Conservation (phyloP, 2,329 filamentous ascomycete species). For the Trichophyton equinum region DNA sequence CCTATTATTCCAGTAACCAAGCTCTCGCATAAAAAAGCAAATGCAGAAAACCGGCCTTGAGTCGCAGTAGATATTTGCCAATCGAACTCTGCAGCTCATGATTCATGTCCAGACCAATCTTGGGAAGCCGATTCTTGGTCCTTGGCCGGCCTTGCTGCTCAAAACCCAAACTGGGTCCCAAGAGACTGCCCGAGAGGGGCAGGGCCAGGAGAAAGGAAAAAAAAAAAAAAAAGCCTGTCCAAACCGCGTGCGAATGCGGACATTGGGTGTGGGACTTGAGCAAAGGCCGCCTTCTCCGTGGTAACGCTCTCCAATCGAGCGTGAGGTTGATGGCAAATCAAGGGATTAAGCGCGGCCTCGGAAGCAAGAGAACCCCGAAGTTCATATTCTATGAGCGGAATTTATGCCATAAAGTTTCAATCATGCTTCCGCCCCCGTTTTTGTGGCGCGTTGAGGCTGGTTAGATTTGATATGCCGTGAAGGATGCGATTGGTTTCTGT, state of each 20-base stretch:
- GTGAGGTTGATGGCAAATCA: not conserved
- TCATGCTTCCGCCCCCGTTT: not conserved
- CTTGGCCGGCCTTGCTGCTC: not conserved
- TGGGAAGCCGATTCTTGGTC: not conserved
- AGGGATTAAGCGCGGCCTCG: not conserved
- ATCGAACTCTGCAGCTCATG: not conserved
- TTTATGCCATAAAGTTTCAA: not conserved
- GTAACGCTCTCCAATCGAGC: not conserved
- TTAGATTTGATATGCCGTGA: not conserved
- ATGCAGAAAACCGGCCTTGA: not conserved
- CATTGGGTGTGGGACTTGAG: not conserved
- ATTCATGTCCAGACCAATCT: not conserved
- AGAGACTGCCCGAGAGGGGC: not conserved
- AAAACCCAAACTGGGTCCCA: not conserved
- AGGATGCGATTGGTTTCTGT: not conserved
- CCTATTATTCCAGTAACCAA: not conserved
- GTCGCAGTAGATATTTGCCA: not conserved
- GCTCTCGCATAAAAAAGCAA: not conserved
- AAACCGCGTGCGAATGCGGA: not conserved
- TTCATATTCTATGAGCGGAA: not conserved
- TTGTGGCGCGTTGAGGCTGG: not conserved
- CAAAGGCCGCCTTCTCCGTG: not conserved
- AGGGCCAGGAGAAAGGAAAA: not conserved
- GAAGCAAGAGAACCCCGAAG: not conserved
- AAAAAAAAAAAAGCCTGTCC: not conserved